phyloP scores from a whole-genome alignment of 1,284 basidiomycete genomes.

The Cystobasidium pallidum region DNA sequence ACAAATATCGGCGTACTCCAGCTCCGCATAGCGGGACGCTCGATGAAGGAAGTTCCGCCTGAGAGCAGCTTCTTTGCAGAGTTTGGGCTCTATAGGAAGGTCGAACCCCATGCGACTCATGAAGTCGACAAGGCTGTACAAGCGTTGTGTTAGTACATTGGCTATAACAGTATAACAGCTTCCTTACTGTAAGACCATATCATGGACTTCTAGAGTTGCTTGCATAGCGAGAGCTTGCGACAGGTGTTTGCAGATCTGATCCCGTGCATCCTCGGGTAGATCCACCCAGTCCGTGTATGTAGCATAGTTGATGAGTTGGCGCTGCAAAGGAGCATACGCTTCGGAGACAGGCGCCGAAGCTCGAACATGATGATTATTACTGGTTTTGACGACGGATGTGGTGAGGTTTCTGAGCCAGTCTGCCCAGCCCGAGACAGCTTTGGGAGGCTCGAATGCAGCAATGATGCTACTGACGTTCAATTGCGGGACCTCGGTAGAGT shows the following conservation, averaged over 20 bases:
- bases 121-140: constrained; percentile 32
- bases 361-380: constrained; percentile 35
- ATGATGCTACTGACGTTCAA: constrained; percentile 15
- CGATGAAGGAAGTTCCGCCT: constrained; percentile 32
- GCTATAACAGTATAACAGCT: background rate
- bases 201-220: constrained; percentile 37
- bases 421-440: constrained; percentile 13
- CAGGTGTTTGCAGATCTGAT: constrained; percentile 18
- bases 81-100: constrained; percentile 2
- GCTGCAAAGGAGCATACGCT: constrained; percentile 31
- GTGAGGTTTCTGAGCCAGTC: constrained; percentile 23
- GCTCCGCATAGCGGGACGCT: constrained; percentile 32
- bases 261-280: constrained; percentile 1
- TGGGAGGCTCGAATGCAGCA: constrained; percentile 25
- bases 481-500: constrained; percentile 14
- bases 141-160: background rate
- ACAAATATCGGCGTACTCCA: constrained; percentile 16
- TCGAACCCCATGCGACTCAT: constrained; percentile 43
- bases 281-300: constrained; percentile 34
- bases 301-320: constrained; percentile 40
- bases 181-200: constrained; percentile 36
- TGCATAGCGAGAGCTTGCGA: constrained; percentile 1
- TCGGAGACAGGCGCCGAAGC: constrained; percentile 26
- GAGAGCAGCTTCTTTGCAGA: constrained; percentile 36
- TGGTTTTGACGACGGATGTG: constrained; percentile 3